Conservation (phyloP, 768 basidiomycete species). For the Serendipita sp. region DNA sequence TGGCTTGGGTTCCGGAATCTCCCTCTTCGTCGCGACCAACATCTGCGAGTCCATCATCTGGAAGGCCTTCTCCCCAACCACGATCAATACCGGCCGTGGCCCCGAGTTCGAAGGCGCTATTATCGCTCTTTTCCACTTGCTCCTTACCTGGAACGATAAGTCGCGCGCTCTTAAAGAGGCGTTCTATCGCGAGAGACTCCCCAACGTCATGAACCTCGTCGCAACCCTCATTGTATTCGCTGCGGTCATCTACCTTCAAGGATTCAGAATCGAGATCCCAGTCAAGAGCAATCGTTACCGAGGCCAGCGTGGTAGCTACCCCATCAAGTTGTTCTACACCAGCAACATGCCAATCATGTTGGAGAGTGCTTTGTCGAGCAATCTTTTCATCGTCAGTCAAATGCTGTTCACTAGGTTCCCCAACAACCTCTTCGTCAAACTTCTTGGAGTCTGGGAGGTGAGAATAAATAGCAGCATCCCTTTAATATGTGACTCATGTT, state of each 20-base stretch:
- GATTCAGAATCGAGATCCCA: slow-evolving; percentile 96
- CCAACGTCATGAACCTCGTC: slow-evolving; percentile 95
- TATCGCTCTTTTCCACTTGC: slow-evolving; percentile 88
- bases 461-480: slow-evolving; percentile 13
- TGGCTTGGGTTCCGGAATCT: slow-evolving; percentile 95
- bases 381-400: slow-evolving; percentile 91
- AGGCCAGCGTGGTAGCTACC: slow-evolving; percentile 91
- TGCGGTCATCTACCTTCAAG: slow-evolving; percentile 93
- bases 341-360: slow-evolving; percentile 99
- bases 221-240: slow-evolving; percentile 87
- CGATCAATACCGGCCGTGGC: slow-evolving; percentile 93
- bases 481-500: neutral
- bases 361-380: slow-evolving; percentile 79
- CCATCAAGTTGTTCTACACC: slow-evolving; percentile 97
- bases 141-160: slow-evolving; percentile 98
- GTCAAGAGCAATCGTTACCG: slow-evolving; percentile 94
- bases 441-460: slow-evolving; percentile 98
- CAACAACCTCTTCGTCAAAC: slow-evolving; percentile 68
- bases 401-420: slow-evolving; percentile 93
- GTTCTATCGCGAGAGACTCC: slow-evolving; percentile 92
- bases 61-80: slow-evolving; percentile 98
- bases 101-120: slow-evolving; percentile 97
- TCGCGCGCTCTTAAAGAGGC: slow-evolving; percentile 92
- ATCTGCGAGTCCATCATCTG: slow-evolving; percentile 99
- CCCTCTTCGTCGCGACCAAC: slow-evolving; percentile 98